Conservation (phyloP, 495 filamentous ascomycete genomes). For the Lasiosphaeris hirsuta region DNA sequence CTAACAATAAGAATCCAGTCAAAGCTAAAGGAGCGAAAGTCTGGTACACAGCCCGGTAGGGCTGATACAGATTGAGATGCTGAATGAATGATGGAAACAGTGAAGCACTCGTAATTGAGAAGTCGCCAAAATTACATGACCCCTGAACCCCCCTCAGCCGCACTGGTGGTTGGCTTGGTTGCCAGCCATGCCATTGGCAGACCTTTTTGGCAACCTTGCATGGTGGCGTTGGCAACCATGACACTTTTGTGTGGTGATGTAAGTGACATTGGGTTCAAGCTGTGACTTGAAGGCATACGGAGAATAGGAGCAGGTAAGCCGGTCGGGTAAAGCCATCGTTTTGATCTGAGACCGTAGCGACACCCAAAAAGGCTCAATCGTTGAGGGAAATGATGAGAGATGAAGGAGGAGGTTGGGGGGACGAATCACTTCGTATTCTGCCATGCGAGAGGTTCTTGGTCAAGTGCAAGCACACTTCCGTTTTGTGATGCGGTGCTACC, state of each 20-base stretch:
- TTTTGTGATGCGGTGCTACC: no score
- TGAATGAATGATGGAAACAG: neutral
- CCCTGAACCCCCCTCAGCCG: neutral
- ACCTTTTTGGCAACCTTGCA: neutral
- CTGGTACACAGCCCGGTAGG: neutral
- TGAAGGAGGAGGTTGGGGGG: no score
- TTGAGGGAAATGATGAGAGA: neutral
- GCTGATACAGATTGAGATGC: no score
- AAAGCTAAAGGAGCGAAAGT: neutral
- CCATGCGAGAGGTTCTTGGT: no score
- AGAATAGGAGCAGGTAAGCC: neutral
- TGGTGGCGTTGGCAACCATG: neutral
- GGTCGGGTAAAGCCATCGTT: no score
- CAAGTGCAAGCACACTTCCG: no score
- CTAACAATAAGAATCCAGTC: neutral
- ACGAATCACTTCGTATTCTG: no score
- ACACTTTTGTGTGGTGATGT: neutral
- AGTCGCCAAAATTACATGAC: no score
- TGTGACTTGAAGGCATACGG: neutral
- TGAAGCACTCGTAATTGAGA: neutral
- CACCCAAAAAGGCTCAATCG: neutral
- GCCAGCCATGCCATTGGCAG: neutral
- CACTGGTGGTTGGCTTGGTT: neutral
- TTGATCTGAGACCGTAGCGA: neutral
- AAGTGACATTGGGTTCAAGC: neutral